Conservation (phyloP, 1,284 basidiomycete genomes). For the Microbotryum violaceum region DNA sequence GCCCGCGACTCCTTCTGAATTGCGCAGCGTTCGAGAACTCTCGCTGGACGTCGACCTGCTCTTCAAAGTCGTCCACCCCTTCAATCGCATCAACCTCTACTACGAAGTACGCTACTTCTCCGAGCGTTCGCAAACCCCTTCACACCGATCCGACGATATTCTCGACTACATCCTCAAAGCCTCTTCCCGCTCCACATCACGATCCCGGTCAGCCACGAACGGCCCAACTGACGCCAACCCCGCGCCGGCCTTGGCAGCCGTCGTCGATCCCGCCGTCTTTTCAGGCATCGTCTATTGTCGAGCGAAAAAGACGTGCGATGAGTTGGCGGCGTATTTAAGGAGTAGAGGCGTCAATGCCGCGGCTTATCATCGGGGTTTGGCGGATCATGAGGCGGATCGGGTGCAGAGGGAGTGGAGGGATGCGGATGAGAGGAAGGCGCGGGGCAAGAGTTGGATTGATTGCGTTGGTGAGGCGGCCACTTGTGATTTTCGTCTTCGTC, state of each 20-base stretch:
- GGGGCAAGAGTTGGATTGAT: slow-evolving; percentile 42
- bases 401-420: slow-evolving; percentile 58
- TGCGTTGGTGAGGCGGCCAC: slow-evolving; percentile 42
- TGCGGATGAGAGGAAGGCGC: slow-evolving; percentile 48
- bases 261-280: too few relatives aligned
- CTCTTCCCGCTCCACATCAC: slow-evolving; percentile 34
- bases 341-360: slow-evolving; percentile 58
- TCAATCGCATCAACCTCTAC: slow-evolving; percentile 69
- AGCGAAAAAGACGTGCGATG: slow-evolving; percentile 57
- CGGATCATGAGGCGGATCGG: slow-evolving; percentile 49
- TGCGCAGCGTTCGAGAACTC: slow-evolving; percentile 3
- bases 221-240: slow-evolving; percentile 42
- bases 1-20: background rate
- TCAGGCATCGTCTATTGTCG: slow-evolving; percentile 74
- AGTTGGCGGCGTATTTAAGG: slow-evolving; percentile 55
- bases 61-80: slow-evolving; percentile 61
- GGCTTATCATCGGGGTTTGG: slow-evolving; percentile 64
- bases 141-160: slow-evolving; percentile 54
- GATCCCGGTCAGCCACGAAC: slow-evolving; percentile 40
- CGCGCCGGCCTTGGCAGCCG: too few relatives aligned
- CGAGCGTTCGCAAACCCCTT: slow-evolving; percentile 26
- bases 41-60: slow-evolving; percentile 53
- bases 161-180: slow-evolving; percentile 55
- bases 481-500: slow-evolving; percentile 32
- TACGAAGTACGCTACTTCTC: slow-evolving; percentile 67